These are phyloP conservation scores for Keqinozyma sinolaborantium DNA, from an alignment of 1,139 yeast genomes.

Conservation along the genomic window DNA sequence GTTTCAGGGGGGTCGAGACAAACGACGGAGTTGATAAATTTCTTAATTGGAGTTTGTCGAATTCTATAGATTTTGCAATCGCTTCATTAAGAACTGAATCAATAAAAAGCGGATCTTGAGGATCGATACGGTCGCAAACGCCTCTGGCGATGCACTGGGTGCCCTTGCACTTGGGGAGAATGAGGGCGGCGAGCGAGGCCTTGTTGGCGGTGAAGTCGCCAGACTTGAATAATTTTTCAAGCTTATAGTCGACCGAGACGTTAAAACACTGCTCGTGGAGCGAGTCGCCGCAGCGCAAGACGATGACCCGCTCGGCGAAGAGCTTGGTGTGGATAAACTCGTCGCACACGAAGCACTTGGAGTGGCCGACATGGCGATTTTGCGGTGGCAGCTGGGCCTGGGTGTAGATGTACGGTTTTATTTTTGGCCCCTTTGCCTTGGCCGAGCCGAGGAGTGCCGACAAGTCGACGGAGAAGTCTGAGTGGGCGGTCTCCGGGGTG, in stretches of 20 bases:
- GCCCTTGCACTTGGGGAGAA: slow-evolving; percentile 11
- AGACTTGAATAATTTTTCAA: slow-evolving; percentile 5
- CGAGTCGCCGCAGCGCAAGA: slow-evolving; percentile 35
- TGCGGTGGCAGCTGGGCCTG: slow-evolving; percentile 7
- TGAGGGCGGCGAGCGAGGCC: slow-evolving; percentile 3
- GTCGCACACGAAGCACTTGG: slow-evolving; percentile 33
- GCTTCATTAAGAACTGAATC: slow-evolving; percentile 8
- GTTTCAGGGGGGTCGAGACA: neutral
- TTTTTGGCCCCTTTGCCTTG: slow-evolving; percentile 20
- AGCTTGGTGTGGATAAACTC: slow-evolving; percentile 31
- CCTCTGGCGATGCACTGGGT: slow-evolving; percentile 2
- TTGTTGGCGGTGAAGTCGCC: slow-evolving; percentile 8
- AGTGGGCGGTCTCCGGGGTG: too few species aligned
- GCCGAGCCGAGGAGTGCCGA: neutral
- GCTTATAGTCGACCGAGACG: slow-evolving; percentile 12
- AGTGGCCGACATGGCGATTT: slow-evolving; percentile 3
- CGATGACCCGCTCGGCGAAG: slow-evolving; percentile 28
- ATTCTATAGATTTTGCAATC: slow-evolving; percentile 10
- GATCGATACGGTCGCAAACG: slow-evolving; percentile 1
- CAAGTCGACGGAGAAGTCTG: too few species aligned
- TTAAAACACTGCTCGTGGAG: slow-evolving; percentile 37
- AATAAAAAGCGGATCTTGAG: slow-evolving; percentile 4
- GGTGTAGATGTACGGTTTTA: slow-evolving; percentile 21
- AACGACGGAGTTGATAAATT: slow-evolving; percentile 1
- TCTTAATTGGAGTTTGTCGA: slow-evolving; percentile 5